phyloP scores from a whole-genome alignment of 2,329 filamentous ascomycete genomes.

The Colletotrichum limetticola region DNA sequence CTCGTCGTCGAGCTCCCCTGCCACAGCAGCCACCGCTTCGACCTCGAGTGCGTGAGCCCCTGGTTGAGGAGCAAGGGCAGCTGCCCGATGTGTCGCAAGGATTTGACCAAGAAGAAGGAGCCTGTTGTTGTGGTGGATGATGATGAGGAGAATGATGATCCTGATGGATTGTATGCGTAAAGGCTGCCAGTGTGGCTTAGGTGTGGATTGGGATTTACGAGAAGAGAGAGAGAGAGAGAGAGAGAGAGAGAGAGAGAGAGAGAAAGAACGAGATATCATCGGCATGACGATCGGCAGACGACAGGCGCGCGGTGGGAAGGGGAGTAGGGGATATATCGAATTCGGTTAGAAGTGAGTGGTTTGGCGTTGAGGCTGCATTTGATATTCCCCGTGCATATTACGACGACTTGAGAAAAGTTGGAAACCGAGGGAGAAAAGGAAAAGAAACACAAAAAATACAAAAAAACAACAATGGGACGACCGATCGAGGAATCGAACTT shows the following conservation, averaged over 20 bases:
- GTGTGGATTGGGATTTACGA: background rate
- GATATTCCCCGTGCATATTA: constrained; percentile 22
- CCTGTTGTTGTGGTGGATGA: constrained; percentile 57
- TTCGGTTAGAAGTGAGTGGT: constrained; percentile 13
- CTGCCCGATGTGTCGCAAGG: constrained; percentile 71
- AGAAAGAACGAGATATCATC: too few species aligned
- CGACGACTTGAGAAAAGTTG: background rate
- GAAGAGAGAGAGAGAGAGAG: background rate
- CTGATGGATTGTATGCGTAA: constrained; percentile 58
- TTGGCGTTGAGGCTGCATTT: constrained; percentile 11
- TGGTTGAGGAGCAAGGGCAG: constrained; percentile 73
- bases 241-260: too few species aligned
- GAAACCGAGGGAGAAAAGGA: too few species aligned
- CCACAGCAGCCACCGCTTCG: constrained; percentile 67
- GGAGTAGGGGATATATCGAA: background rate
- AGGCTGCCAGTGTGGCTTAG: background rate
- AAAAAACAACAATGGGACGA: too few species aligned
- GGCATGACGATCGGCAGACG: background rate
- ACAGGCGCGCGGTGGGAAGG: background rate
- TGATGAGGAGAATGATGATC: constrained; percentile 63
- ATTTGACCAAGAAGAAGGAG: constrained; percentile 66
- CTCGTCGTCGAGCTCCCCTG: constrained; percentile 74
- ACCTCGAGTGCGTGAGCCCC: constrained; percentile 74
- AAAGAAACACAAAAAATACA: too few species aligned
- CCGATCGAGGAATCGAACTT: too few species aligned